Conservation (phyloP, 140 eudicot genomes). For the Stevia rebaudiana region DNA sequence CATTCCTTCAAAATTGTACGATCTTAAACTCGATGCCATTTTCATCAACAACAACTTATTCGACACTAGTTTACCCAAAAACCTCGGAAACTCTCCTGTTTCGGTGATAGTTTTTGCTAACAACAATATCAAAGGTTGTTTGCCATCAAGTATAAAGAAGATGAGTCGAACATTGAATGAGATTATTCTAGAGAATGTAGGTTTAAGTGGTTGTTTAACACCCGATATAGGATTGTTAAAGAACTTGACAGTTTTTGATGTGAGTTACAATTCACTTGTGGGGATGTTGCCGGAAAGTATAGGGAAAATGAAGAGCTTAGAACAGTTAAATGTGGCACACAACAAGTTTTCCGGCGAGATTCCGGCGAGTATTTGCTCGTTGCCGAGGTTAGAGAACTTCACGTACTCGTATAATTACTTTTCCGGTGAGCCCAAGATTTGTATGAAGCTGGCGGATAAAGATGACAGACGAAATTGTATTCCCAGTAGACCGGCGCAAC, state of each 20-base stretch:
- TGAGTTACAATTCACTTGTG: constrained; percentile 45
- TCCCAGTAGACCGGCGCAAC: constrained; percentile 50
- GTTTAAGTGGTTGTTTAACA: constrained; percentile 61
- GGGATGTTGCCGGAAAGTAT: constrained; percentile 63
- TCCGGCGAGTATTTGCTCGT: constrained; percentile 64
- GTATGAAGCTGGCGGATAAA: constrained; percentile 45
- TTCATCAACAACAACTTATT: constrained; percentile 75
- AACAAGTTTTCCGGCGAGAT: constrained; percentile 62
- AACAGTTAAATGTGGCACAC: constrained; percentile 66
- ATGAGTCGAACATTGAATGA: constrained; percentile 55
- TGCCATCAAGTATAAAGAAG: constrained; percentile 53
- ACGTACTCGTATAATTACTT: constrained; percentile 69
- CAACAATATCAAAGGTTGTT: constrained; percentile 57
- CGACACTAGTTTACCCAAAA: constrained; percentile 31
- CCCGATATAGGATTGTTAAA: constrained; percentile 47
- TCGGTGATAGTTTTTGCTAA: constrained; percentile 76
- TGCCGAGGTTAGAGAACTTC: constrained; percentile 71
- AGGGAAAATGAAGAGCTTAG: constrained; percentile 65
- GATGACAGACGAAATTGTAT: constrained; percentile 75
- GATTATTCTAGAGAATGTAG: constrained; percentile 52
- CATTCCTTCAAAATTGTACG: constrained; percentile 49
- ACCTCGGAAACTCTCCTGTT: constrained; percentile 66
- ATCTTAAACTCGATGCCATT: constrained; percentile 71
- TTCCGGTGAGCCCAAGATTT: constrained; percentile 42
- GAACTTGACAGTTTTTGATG: constrained; percentile 60